Percentiles rank a stretch among this genome's conserved stretches.
These are phyloP conservation scores for Nemania sp. DNA, from an alignment of 2,329 filamentous ascomycete genomes.

Conservation along the genomic window DNA sequence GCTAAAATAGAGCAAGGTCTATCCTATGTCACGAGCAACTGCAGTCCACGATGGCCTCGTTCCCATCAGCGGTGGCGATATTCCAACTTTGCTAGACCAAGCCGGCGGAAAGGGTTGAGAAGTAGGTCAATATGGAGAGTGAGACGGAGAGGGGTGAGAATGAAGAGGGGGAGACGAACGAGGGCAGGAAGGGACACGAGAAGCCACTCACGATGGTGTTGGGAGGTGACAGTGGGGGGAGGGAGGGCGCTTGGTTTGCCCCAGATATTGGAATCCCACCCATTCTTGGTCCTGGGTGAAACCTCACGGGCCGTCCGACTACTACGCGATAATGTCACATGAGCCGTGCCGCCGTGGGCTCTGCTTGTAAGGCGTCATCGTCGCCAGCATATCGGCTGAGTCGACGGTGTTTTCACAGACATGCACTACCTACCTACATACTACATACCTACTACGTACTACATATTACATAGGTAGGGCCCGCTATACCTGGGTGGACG, in stretches of 20 bases:
- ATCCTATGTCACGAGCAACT: neutral
- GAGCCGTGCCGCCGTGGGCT: conserved; percentile 15
- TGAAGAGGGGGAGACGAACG: neutral
- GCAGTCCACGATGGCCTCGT: conserved; percentile 1
- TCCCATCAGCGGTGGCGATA: neutral
- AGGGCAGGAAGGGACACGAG: neutral
- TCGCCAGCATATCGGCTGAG: neutral
- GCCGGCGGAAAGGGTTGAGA: neutral
- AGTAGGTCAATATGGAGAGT: neutral
- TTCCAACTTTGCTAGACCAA: neutral
- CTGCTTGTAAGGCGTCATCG: conserved; percentile 1
- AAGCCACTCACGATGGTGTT: neutral
- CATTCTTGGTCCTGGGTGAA: conserved; percentile 2
- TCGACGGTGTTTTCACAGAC: neutral
- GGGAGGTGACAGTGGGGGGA: neutral
- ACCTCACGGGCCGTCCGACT: neutral
- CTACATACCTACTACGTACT: too few species aligned
- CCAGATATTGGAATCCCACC: conserved; percentile 3
- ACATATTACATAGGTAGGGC: too few species aligned
- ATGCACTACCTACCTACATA: too few species aligned
- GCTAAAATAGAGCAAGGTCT: conserved; percentile 3
- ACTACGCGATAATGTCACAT: conserved; percentile 10
- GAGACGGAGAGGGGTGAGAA: neutral
- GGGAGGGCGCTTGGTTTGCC: too few species aligned
- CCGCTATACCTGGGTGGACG: conserved; percentile 1